phyloP scores from a whole-genome alignment of 805 yeast species.

The Candida jianshihensis region DNA sequence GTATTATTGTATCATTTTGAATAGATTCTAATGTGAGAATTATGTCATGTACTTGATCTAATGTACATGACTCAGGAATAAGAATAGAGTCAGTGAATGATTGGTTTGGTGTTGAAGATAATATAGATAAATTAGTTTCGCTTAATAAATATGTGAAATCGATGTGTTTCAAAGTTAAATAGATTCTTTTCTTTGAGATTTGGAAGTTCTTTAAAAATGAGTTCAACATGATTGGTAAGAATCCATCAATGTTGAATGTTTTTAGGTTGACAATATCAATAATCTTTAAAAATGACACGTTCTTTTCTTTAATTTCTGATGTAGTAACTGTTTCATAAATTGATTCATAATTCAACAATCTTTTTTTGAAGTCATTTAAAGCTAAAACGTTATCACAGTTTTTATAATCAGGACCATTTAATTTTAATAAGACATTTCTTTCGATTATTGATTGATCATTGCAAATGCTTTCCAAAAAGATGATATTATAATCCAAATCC shows the following conservation, averaged over 20 bases:
- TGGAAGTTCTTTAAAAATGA: conserved; percentile 16
- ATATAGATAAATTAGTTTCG: neutral
- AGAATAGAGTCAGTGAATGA: neutral
- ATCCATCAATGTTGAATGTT: conserved; percentile 43
- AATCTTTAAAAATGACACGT: conserved; percentile 54
- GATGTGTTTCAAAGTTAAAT: conserved; percentile 7
- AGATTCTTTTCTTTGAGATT: conserved; percentile 17
- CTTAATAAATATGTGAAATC: neutral
- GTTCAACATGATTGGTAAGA: conserved; percentile 13
- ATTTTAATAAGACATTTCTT: conserved; percentile 25
- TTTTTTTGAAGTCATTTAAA: conserved; percentile 31
- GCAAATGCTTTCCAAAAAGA: conserved; percentile 34
- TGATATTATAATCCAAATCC: conserved; percentile 29
- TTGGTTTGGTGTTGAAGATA: neutral
- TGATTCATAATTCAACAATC: conserved; percentile 44
- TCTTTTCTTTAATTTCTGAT: conserved; percentile 26
- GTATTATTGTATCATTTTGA: conserved; percentile 11
- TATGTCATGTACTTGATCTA: conserved; percentile 19
- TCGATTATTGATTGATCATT: conserved; percentile 21
- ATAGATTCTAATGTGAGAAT: conserved; percentile 15
- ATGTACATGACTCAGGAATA: conserved; percentile 1
- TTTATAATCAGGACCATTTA: conserved; percentile 27
- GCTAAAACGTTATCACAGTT: conserved; percentile 17
- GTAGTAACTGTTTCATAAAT: conserved; percentile 42
- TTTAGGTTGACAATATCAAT: conserved; percentile 53